Evolutionary conservation across 2,329 filamentous ascomycete genomes (phyloP).

Genomic region (Botrytis aclada): DNA sequence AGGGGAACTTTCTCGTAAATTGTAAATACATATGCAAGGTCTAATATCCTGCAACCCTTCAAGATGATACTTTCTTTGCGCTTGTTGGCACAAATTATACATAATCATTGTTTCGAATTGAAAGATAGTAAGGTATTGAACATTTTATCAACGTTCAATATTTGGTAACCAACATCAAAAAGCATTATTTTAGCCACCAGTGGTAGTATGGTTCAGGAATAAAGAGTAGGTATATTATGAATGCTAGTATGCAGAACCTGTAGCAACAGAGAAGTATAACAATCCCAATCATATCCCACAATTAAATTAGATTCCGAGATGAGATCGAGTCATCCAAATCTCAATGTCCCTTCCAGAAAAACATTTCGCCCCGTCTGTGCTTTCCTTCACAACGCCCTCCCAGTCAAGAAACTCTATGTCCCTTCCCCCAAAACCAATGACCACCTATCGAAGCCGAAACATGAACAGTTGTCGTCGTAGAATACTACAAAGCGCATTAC

Average conservation of each 20-base stretch:
- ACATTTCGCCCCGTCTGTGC: not conserved
- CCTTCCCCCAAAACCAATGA: not conserved
- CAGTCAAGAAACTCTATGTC: not conserved
- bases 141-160: not conserved
- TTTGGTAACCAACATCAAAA: not conserved
- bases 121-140: not conserved
- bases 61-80: not conserved
- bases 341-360: not conserved
- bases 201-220: not conserved
- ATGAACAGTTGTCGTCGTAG: not conserved
- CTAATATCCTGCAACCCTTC: not conserved
- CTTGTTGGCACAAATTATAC: not conserved
- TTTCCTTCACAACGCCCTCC: not conserved
- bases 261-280: not conserved
- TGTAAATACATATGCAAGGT: not conserved
- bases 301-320: not conserved
- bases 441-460: not conserved
- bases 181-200: not conserved
- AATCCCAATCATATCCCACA: not conserved
- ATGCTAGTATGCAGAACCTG: not conserved
- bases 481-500: too few species aligned
- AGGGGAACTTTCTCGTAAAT: accelerated
- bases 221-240: not conserved
- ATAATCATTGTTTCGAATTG: not conserved
- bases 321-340: not conserved